Percentiles rank a stretch among this genome's conserved stretches.
These are phyloP conservation scores for Trichoderma pleuroti DNA, from an alignment of 2,329 filamentous ascomycete species.

Conservation along the genomic window DNA sequence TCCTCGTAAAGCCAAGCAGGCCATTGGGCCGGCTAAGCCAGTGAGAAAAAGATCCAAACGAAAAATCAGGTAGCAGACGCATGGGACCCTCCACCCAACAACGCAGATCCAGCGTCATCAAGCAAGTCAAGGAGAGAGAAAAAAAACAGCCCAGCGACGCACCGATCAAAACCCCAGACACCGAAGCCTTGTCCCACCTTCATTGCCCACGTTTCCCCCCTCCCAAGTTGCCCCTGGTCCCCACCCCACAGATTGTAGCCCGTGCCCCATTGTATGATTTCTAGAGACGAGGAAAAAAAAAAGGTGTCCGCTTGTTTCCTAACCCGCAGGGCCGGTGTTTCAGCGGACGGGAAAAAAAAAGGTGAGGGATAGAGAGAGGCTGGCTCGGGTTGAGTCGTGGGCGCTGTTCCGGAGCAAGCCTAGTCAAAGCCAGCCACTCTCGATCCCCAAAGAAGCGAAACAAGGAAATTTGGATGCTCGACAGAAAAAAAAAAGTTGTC, in stretches of 20 bases:
- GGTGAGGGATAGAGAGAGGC: constrained; percentile 21
- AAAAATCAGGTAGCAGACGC: constrained; percentile 13
- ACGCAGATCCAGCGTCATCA: constrained; percentile 9
- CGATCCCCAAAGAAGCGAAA: constrained; percentile 19
- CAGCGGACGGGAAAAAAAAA: constrained; percentile 20
- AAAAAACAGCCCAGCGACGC: constrained; percentile 12
- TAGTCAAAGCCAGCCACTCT: not conserved
- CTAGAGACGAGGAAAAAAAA: constrained; percentile 4
- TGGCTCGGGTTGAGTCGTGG: constrained; percentile 15
- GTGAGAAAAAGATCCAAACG: constrained; percentile 11
- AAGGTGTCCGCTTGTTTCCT: constrained; percentile 4
- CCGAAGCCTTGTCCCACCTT: constrained; percentile 15
- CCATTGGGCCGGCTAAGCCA: not conserved
- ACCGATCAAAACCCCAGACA: constrained; percentile 16
- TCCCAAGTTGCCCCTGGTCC: constrained; percentile 12
- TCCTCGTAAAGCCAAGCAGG: constrained; percentile 7
- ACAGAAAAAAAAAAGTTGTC: constrained; percentile 12
- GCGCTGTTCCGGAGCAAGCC: constrained; percentile 16
- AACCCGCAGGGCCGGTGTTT: constrained; percentile 16
- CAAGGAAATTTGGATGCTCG: constrained; percentile 11
- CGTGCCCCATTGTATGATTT: constrained; percentile 17
- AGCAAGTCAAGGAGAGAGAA: not conserved
- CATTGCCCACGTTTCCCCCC: constrained; percentile 11
- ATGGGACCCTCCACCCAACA: constrained; percentile 10
- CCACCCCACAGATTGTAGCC: constrained; percentile 16